These are phyloP conservation scores for Thermothielavioides terrestris DNA, from an alignment of 495 filamentous ascomycete genomes.

Conservation along the genomic window DNA sequence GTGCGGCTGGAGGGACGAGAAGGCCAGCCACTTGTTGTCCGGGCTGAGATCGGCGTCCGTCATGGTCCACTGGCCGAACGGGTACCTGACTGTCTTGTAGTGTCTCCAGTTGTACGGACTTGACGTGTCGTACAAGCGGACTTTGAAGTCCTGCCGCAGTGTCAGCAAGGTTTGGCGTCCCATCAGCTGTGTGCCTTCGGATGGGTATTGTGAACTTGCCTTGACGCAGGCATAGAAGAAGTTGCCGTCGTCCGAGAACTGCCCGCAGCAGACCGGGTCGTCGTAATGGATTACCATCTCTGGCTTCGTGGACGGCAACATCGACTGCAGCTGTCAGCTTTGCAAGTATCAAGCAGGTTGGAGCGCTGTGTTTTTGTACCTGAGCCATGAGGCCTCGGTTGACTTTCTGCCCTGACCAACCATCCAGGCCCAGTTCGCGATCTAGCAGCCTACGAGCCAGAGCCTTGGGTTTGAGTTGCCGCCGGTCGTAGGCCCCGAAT, in stretches of 20 bases:
- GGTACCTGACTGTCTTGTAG: constrained; percentile 85
- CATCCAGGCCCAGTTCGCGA: constrained; percentile 64
- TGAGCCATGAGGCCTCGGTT: constrained; percentile 52
- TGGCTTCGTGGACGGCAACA: constrained; percentile 63
- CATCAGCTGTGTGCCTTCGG: background rate
- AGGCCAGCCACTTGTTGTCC: constrained; percentile 85
- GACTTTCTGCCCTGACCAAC: constrained; percentile 42
- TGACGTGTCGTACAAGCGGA: constrained; percentile 95
- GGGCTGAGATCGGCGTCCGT: constrained; percentile 89
- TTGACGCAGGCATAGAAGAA: constrained; percentile 95
- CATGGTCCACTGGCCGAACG: constrained; percentile 86
- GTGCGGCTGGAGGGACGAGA: constrained; percentile 71
- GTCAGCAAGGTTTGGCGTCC: background rate
- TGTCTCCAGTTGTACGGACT: constrained; percentile 94
- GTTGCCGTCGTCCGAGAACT: constrained; percentile 94
- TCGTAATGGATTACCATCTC: constrained; percentile 87
- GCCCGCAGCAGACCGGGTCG: constrained; percentile 81
- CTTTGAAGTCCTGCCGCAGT: constrained; percentile 60
- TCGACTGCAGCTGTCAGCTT: constrained; percentile 36
- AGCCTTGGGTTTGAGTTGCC: constrained; percentile 42
- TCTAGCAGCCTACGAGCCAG: constrained; percentile 63
- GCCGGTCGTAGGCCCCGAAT: constrained; percentile 58
- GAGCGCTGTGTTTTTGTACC: background rate
- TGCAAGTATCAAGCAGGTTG: background rate
- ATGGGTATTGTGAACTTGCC: constrained; percentile 1